Percentiles rank a stretch among this genome's conserved stretches.
These are phyloP conservation scores for Saccharomyces hybrid DNA, from an alignment of 1,139 yeast species.

Conservation along the genomic window DNA sequence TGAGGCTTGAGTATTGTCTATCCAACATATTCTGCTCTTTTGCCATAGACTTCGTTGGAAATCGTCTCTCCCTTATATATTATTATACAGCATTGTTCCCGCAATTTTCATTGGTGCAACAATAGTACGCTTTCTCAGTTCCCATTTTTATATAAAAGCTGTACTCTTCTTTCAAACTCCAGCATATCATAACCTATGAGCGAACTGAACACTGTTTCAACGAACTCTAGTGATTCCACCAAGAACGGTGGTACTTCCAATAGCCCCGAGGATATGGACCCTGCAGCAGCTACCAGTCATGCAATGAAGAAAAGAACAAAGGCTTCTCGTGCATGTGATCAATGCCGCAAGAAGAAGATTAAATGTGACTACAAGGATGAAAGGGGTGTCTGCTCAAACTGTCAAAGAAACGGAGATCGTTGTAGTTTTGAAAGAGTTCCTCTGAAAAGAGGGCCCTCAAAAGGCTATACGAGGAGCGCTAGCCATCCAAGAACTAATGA, in stretches of 20 bases:
- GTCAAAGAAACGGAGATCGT: slow-evolving; percentile 22
- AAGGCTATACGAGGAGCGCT: slow-evolving; percentile 44
- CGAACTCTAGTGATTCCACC: slow-evolving; percentile 8
- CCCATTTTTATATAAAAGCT: neutral
- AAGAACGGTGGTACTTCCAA: slow-evolving; percentile 33
- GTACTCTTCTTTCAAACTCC: slow-evolving; percentile 1
- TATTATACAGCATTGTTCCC: neutral
- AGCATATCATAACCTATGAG: slow-evolving; percentile 1
- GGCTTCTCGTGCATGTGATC: slow-evolving; percentile 34
- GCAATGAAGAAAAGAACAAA: slow-evolving; percentile 23
- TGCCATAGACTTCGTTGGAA: neutral
- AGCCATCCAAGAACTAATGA: slow-evolving; percentile 23
- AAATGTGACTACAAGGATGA: slow-evolving; percentile 30
- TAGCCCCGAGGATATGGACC: slow-evolving; percentile 39
- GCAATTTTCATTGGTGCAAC: neutral
- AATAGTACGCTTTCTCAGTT: neutral
- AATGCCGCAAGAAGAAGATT: slow-evolving; percentile 33
- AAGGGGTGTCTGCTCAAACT: slow-evolving; percentile 23
- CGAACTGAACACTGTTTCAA: slow-evolving; percentile 7
- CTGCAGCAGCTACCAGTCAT: slow-evolving; percentile 51
- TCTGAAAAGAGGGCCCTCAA: slow-evolving; percentile 68
- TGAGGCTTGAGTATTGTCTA: neutral
- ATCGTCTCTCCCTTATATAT: neutral
- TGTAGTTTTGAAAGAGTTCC: slow-evolving; percentile 49
- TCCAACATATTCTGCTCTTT: neutral